Percentiles rank a stretch among this genome's conserved stretches.
These are phyloP conservation scores for Ceriops decandra DNA, from an alignment of 345 rosid genomes.

Conservation along the genomic window DNA sequence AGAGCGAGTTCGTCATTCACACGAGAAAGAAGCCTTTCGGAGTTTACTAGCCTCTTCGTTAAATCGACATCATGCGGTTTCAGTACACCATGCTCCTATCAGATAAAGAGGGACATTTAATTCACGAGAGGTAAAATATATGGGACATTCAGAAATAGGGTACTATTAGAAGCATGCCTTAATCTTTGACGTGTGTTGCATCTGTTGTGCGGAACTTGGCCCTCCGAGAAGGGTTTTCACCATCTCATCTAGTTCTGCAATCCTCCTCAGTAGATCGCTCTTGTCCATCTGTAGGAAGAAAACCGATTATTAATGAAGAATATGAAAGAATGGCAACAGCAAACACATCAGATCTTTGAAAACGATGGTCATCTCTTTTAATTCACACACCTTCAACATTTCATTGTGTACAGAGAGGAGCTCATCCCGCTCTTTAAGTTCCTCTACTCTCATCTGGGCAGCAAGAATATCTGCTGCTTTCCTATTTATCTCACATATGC, in stretches of 20 bases:
- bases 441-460: constrained; percentile 55
- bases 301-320: neutral
- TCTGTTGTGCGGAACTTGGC: constrained; percentile 34
- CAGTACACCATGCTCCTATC: constrained; percentile 43
- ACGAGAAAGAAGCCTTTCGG: constrained; percentile 54
- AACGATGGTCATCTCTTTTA: constrained; percentile 6
- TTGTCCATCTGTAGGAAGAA: constrained; percentile 57
- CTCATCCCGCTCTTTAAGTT: constrained; percentile 73
- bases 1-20: constrained; percentile 53
- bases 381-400: constrained; percentile 58
- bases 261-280: constrained; percentile 56
- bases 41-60: constrained; percentile 36
- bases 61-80: constrained; percentile 39
- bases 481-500: constrained; percentile 49
- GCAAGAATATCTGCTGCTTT: constrained; percentile 65
- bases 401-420: constrained; percentile 77
- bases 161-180: constrained; percentile 27
- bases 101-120: constrained; percentile 8
- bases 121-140: neutral
- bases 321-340: neutral
- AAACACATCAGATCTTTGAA: neutral
- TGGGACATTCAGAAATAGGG: neutral
- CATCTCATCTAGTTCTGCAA: constrained; percentile 67
- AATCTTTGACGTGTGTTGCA: constrained; percentile 29
- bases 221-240: constrained; percentile 43